phyloP scores from a whole-genome alignment of 1,139 yeast species.

The Suhomyces bolitotheri region DNA sequence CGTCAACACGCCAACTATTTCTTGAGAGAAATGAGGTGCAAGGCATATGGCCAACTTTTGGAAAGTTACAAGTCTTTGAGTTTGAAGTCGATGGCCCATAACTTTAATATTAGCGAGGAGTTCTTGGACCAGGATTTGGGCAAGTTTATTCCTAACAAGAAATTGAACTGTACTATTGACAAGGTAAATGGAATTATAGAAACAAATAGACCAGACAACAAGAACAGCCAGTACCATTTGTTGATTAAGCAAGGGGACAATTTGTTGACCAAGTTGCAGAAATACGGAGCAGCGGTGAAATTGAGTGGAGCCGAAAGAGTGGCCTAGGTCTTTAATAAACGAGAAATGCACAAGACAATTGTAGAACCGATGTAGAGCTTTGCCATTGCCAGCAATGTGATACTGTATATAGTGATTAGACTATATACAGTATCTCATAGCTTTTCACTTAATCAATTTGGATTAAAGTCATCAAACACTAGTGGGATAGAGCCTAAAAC shows the following conservation, averaged over 20 bases:
- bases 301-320: conserved; percentile 87
- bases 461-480: no score
- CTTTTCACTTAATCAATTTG: no score
- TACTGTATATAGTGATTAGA: no score
- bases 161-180: conserved; percentile 93
- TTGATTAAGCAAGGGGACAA: conserved; percentile 92
- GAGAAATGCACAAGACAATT: no score
- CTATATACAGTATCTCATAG: no score
- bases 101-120: conserved; percentile 83
- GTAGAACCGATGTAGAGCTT: no score
- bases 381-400: no score
- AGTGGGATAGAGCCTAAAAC: no score
- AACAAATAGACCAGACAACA: conserved; percentile 94
- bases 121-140: conserved; percentile 83
- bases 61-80: conserved; percentile 93
- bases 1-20: conserved; percentile 79
- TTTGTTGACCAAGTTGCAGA: conserved; percentile 88
- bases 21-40: conserved; percentile 90
- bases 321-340: conserved; percentile 12
- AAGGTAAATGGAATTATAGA: conserved; percentile 93
- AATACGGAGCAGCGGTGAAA: conserved; percentile 96
- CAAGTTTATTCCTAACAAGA: conserved; percentile 88
- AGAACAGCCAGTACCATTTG: conserved; percentile 88
- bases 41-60: conserved; percentile 90
- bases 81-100: conserved; percentile 88